These are phyloP conservation scores for Hypomontagnella monticulosa DNA, from an alignment of 495 filamentous ascomycete species.

Conservation along the genomic window DNA sequence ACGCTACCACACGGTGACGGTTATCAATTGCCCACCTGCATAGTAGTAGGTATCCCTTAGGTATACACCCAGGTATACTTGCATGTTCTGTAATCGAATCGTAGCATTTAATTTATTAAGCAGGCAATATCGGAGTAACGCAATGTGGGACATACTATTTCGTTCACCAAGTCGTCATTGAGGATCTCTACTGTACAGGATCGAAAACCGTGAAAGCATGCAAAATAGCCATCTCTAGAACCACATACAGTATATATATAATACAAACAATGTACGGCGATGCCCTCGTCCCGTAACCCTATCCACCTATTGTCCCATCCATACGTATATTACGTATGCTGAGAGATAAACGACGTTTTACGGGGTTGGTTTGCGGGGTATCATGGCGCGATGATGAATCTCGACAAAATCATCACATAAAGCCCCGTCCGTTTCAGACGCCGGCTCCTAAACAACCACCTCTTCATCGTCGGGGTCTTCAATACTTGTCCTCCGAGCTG, in stretches of 20 bases:
- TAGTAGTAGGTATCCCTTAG: no score
- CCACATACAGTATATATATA: constrained; percentile 20
- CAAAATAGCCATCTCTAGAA: constrained; percentile 25
- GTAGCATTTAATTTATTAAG: no score
- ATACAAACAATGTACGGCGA: constrained; percentile 27
- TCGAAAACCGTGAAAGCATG: constrained; percentile 32
- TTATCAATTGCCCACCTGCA: no score
- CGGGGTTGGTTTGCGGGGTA: constrained; percentile 23
- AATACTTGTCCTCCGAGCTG: constrained; percentile 62
- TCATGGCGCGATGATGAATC: constrained; percentile 19
- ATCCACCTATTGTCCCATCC: no score
- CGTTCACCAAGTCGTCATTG: constrained; percentile 12
- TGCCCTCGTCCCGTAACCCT: constrained; percentile 2
- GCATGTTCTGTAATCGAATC: no score
- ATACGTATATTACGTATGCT: background rate
- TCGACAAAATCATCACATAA: constrained; percentile 18
- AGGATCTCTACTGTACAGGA: constrained; percentile 37
- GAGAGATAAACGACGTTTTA: background rate
- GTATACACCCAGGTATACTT: no score
- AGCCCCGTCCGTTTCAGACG: constrained; percentile 14
- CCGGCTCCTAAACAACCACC: constrained; percentile 47
- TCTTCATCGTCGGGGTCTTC: constrained; percentile 68
- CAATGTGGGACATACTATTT: background rate
- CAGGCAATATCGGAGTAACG: no score
- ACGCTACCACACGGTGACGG: no score